Base-by-base conservation (phyloP, 495 filamentous ascomycete genomes). In the Xylaria bambusicola region DNA sequence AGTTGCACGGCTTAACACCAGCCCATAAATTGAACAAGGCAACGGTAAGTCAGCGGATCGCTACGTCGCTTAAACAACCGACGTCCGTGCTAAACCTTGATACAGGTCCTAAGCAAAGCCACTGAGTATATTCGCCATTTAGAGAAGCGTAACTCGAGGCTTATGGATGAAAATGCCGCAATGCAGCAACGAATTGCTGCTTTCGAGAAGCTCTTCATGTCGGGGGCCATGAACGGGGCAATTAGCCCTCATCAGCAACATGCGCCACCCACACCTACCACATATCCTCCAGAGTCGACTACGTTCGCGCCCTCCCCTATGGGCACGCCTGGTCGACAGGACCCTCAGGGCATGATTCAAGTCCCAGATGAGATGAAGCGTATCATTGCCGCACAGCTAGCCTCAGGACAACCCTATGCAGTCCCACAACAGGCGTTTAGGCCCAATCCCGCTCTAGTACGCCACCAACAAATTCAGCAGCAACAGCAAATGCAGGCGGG, bases 1-100 rank as follows among this genome's bases (percentile, higher is more conserved):
- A 94, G 58, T 75, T 88, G 1, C 90, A 93, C 56, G 90, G 88
- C 10, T 72, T 89, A 45, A 89, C 88, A 2, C 84, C 89, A 0
- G 89, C 90, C 7, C 91, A 89, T 75, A 98, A 98, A 69, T 79
- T 97, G 2, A 97, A 97, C 73, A 98, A 98, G 72, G 93, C 93
- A 13, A 97, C 93, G 21, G 91, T 87, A 69, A 38, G 80, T 73
- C 26, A 45, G 21, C 45, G 13, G 17, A 49, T n/a, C n/a, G 5
- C 36, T 15, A 35, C 38, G 45, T 62, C 20, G n/a, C n/a, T n/a
- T n/a, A 41, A 41, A 17, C 33, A 24, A 18, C 0, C 4, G 10
- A 24, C 9, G n/a, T 31, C 6, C 24, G 42, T 31, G 20, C 66
- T 66, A 62, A 69, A 44, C 21, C 57, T 21, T 47, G n/a, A 41